Evolutionary conservation across 495 filamentous ascomycete species (phyloP), one percentile per base, ranked within the genome.

Genomic region (Daldinia bambusicola): DNA sequence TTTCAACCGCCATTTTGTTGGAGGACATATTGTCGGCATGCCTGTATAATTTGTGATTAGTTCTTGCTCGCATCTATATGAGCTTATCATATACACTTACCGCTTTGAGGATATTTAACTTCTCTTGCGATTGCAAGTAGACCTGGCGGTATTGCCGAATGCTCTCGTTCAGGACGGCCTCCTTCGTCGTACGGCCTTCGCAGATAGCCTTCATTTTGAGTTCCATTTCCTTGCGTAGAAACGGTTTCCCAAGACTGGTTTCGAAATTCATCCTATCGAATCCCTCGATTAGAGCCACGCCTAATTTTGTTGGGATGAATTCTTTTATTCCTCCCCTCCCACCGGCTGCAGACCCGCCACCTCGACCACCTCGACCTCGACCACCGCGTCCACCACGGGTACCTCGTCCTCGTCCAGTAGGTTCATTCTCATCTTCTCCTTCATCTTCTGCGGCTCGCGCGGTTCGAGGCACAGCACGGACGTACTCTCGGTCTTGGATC

Each of bases 221-320:
- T 79, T 99, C 95, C 93, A 97, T 97, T 83, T 99, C 95, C 79
- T 99, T 98, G 30, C 95, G 88, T 45, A 99, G 82, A 77, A 98
- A 98, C n/a, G 95, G 95, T 79, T 99, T 99, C 74, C 93, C 91
- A 14, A 99, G 85, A 63, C 92, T 96, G 18, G 90, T 94, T 56
- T 97, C 93, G 59, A 98, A 89, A 34, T 90, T 91, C 80, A 99
- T 92, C 63, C 89, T 89, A 72, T 98, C 93, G 72, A 98, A 98
- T 0, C 96, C 96, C 78, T 95, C 90, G 43, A 98, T 91, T 40
- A 99, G 83, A 22, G 94, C 95, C 14, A 98, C 88, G 0, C 95
- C 95, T 31, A 99, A 85, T 16, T 89, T 91, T 5, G 93, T 97
- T 0, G 95, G 95, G 63, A 98, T 92, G 73, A 99, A 93, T 72